Evolutionary conservation across 2,329 filamentous ascomycete species (phyloP), one percentile per base, ranked within the genome.

Genomic region (Pseudogymnoascus sp.): DNA sequence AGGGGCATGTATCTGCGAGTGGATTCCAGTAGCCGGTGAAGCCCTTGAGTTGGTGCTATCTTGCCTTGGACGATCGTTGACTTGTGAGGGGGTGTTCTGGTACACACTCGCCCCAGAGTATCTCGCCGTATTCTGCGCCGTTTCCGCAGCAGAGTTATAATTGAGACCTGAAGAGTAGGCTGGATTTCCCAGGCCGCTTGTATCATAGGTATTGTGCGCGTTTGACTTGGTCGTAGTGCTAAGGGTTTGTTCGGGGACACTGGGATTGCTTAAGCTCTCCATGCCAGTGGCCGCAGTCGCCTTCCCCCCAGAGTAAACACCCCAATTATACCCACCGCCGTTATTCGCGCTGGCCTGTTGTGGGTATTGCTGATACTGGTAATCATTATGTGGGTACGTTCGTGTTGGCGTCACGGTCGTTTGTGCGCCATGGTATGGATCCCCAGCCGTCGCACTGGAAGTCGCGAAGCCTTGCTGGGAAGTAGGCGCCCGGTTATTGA

Each of bases 91-190:
- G 25, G 56, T n/a, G 34, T 11, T 60, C 9, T 60, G 28, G 34
- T 37, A 53, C 8, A 18, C 46, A 31, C 8, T 31, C 25, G 14
- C 46, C 46, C 46, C 46, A 53, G 46, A 53, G n/a, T 53, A 53
- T 31, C 46, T 53, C 8, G 46, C 2, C 25, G n/a, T 53, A 31
- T 8, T 53, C 37, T 63, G 28, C 34, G 21, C 23, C 25, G 49
- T 60, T 53, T 60, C 18, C 14, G 31, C 28, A 42, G 7, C 56
- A 28, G 43, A 16, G 28, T 28, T 63, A 38, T 38, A 46, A n/a
- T 49, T 53, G 14, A 61, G 56, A 38, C 62, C 53, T 14, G 62
- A 46, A 25, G 53, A 37, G 31, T 43, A 63, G 28, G n/a, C 62
- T 31, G 61, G 25, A 34, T 46, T 61, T 49, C 62, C 62, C 28